Evolutionary conservation across 2,329 filamentous ascomycete species (phyloP), one percentile per base, ranked within the genome.

Genomic region (Claviceps sp.): DNA sequence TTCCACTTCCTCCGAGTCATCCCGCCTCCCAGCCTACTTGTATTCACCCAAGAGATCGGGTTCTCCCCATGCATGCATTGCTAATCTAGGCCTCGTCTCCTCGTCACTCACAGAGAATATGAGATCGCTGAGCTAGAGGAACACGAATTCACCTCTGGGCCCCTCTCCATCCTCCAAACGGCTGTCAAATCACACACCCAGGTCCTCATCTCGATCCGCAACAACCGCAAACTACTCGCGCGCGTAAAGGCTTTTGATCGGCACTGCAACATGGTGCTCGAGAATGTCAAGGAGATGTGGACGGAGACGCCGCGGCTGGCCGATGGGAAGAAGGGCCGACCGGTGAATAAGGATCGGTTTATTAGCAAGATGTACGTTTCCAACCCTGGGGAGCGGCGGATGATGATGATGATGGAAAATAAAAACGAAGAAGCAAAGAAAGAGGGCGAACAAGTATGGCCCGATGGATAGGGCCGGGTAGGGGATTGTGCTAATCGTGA

Each of bases 261-360:
- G 55, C 93, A 98, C 72, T 97, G 90, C 80, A 98, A 98, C 73
- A 97, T 98, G 93, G 87, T 95, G 3, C 76, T 96, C 47, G 89
- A 95, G 75, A 95, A 95, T 61, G 89, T 94, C 45, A 72, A 72
- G 77, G 93, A 98, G 74, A 97, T 98, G 91, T 98, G 93, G 93
- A 96, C 90, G 9, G 93, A 98, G 73, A 93, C 86, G 52, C 89
- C 91, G 48, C 76, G 82, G 55, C 77, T 87, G 63, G 82, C 86
- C 22, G 85, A 84, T 58, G 91, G 91, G 59, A 93, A 91, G 75
- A 90, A 89, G 72, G 90, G 90, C 52, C 77, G 85, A 62, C 83
- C 86, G 45, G 88, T 97, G 56, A 98, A 98, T 75, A 96, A 97
- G 81, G 93, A 98, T 70, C 78, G 93, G 43, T 96, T 96, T 70